These are phyloP conservation scores for Funneliformis mosseae DNA, from an alignment of 192 early-diverging fungal genomes.

Conservation along the genomic window DNA sequence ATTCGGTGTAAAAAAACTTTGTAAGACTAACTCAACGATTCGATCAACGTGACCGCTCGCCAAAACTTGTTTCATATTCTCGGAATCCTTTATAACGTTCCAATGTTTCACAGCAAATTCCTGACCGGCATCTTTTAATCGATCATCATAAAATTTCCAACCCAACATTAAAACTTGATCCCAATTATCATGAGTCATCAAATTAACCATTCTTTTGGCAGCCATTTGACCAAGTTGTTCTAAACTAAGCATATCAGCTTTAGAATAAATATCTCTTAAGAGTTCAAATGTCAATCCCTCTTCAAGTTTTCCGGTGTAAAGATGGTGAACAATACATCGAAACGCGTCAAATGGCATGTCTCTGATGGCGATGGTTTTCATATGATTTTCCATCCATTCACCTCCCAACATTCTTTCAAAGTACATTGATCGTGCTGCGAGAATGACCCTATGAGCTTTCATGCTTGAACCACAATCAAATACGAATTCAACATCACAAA, in stretches of 20 bases:
- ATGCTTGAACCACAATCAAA: slow-evolving; percentile 21
- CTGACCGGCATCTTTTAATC: background rate
- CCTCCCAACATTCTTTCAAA: slow-evolving; percentile 16
- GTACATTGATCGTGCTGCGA: slow-evolving; percentile 12
- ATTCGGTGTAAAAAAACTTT: background rate
- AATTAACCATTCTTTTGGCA: background rate
- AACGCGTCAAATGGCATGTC: slow-evolving; percentile 15
- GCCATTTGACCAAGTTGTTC: slow-evolving; percentile 1
- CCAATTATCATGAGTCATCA: slow-evolving; percentile 16
- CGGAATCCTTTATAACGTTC: background rate
- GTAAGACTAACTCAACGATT: background rate
- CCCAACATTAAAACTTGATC: slow-evolving; percentile 26
- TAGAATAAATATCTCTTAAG: slow-evolving; percentile 16
- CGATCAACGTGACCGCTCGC: background rate
- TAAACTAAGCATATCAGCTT: slow-evolving; percentile 16
- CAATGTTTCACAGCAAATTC: slow-evolving; percentile 23
- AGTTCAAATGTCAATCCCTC: slow-evolving; percentile 7
- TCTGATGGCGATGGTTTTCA: slow-evolving; percentile 1
- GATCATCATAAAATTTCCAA: slow-evolving; percentile 5
- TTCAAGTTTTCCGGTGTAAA: slow-evolving; percentile 13
- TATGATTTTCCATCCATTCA: slow-evolving; percentile 24
- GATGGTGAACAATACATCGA: slow-evolving; percentile 2
- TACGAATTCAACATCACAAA: slow-evolving; percentile 25
- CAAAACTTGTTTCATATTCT: slow-evolving; percentile 15
- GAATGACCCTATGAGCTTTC: slow-evolving; percentile 17